Conservation (phyloP, 2,329 filamentous ascomycete species). For the Curvularia sp. region DNA sequence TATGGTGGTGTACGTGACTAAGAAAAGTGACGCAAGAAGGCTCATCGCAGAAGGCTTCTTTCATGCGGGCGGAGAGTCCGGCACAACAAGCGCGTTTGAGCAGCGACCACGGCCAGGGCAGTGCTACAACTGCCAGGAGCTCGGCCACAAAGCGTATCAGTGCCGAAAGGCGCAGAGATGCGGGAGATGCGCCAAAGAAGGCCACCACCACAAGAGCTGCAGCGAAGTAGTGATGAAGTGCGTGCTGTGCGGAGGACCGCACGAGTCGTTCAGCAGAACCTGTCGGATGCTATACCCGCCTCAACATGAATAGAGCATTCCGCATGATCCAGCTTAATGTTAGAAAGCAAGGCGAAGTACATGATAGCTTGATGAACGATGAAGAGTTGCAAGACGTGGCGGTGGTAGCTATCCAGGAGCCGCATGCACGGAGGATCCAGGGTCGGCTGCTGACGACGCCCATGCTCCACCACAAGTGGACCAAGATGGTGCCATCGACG, state of each 20-base stretch:
- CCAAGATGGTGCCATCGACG: constrained; percentile 15
- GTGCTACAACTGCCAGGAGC: constrained; percentile 20
- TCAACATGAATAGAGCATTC: too few relatives aligned
- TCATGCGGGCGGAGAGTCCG: constrained; percentile 16
- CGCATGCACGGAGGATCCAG: constrained; percentile 13
- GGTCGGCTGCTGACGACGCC: constrained; percentile 16
- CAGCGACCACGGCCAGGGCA: constrained; percentile 10
- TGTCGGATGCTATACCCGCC: too few relatives aligned
- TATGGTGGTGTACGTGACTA: constrained; percentile 15
- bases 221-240: constrained; percentile 12
- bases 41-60: constrained; percentile 16
- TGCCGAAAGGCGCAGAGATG: constrained; percentile 16
- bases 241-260: too few relatives aligned
- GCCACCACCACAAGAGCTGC: constrained; percentile 17
- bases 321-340: constrained; percentile 12
- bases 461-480: constrained; percentile 14
- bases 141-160: constrained; percentile 15
- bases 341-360: constrained; percentile 14
- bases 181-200: constrained; percentile 14
- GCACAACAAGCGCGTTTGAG: constrained; percentile 15
- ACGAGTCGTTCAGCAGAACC: too few relatives aligned
- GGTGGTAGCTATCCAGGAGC: constrained; percentile 14
- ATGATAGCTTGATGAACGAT: constrained; percentile 18
- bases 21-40: constrained; percentile 16
- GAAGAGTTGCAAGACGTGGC: constrained; percentile 16